Conservation (phyloP, 2,329 filamentous ascomycete genomes). For the Ceratocystiopsis minuta region DNA sequence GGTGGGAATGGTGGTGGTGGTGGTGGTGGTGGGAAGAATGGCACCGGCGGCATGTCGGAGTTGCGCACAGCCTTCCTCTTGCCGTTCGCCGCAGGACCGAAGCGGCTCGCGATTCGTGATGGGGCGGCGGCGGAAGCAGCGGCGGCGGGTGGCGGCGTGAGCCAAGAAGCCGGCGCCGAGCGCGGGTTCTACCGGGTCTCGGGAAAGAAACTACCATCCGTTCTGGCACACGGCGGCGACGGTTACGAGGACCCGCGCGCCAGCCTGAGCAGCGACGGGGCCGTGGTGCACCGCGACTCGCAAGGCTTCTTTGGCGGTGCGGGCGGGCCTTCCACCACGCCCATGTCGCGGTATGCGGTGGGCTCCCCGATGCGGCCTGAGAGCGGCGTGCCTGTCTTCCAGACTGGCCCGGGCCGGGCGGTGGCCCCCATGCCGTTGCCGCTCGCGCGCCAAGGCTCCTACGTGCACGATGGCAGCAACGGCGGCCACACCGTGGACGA, state of each 20-base stretch:
- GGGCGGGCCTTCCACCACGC: constrained; percentile 11
- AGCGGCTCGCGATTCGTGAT: background rate
- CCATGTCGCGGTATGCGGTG: constrained; percentile 25
- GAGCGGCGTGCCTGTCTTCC: constrained; percentile 39
- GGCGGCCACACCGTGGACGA: too few species aligned
- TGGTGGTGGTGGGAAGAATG: constrained; percentile 11
- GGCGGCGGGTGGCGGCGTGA: constrained; percentile 14
- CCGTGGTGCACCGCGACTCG: constrained; percentile 11
- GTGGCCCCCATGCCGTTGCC: constrained; percentile 23
- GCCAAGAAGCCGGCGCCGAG: constrained; percentile 17
- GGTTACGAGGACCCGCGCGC: constrained; percentile 27
- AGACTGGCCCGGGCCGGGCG: constrained; percentile 42
- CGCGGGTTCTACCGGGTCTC: constrained; percentile 47
- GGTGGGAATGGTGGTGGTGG: background rate
- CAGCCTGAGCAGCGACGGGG: constrained; percentile 6
- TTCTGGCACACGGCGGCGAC: constrained; percentile 43
- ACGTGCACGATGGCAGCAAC: constrained; percentile 15
- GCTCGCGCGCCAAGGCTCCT: constrained; percentile 35
- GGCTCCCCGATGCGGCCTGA: constrained; percentile 41
- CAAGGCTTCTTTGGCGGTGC: constrained; percentile 14
- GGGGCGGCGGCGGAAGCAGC: constrained; percentile 13
- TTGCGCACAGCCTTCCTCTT: constrained; percentile 27
- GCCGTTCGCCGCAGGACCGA: constrained; percentile 24
- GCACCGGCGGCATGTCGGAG: constrained; percentile 24
- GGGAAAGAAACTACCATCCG: constrained; percentile 45